These are phyloP conservation scores for Aspergillus mulundensis DNA, from an alignment of 495 filamentous ascomycete genomes.

Conservation along the genomic window DNA sequence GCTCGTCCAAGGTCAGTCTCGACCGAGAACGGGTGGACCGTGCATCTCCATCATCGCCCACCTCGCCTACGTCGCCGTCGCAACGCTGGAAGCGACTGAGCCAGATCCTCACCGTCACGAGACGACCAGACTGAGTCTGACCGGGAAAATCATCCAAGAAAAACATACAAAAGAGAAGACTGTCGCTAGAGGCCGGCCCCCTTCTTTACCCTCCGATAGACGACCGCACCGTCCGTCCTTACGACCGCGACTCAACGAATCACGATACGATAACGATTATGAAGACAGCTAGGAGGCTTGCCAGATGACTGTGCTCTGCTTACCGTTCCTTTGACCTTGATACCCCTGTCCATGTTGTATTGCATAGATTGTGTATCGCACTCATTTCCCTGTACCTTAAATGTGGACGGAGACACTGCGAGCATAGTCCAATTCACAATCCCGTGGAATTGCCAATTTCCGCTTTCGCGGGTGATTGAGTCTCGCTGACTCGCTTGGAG, in stretches of 20 bases:
- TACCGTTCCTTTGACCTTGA: conserved; percentile 6
- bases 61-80: conserved; percentile 30
- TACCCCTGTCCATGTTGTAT: conserved; percentile 10
- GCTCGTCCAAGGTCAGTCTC: conserved; percentile 29
- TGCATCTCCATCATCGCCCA: conserved; percentile 10
- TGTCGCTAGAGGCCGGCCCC: background rate
- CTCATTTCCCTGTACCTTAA: background rate
- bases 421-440: conserved; percentile 2
- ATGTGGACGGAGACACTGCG: background rate
- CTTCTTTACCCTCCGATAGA: background rate
- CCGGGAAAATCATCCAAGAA: background rate
- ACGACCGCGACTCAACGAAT: conserved; percentile 3
- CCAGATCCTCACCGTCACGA: conserved; percentile 30
- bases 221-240: background rate
- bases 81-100: conserved; percentile 41
- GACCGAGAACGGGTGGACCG: conserved; percentile 29
- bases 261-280: conserved; percentile 12
- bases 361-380: conserved; percentile 10
- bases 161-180: background rate
- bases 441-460: background rate
- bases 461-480: background rate
- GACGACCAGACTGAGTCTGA: conserved; percentile 15
- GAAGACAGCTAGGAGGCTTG: conserved; percentile 9
- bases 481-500: background rate
- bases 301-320: conserved; percentile 9